phyloP scores from a whole-genome alignment of 2,329 filamentous ascomycete genomes.

The Penicillium brevicompactum region DNA sequence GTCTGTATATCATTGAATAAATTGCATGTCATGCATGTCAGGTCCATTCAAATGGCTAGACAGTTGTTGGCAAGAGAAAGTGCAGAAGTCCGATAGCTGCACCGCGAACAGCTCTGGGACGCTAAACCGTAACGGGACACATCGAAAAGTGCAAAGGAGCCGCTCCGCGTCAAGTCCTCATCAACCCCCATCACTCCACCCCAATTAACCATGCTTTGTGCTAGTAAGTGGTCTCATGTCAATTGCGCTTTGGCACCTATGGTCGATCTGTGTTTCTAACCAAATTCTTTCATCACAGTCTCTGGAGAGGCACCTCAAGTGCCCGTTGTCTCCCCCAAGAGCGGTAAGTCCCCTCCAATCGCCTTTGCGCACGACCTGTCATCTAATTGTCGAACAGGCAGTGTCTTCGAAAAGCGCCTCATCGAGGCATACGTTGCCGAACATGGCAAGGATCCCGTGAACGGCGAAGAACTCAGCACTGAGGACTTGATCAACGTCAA shows the following conservation, averaged over 20 bases:
- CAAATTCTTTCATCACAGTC: constrained; percentile 57
- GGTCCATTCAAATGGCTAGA: background rate
- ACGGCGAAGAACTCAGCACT: constrained; percentile 76
- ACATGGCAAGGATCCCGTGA: constrained; percentile 88
- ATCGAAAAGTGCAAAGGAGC: constrained; percentile 42
- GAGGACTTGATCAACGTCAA: constrained; percentile 90
- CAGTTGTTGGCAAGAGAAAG: background rate
- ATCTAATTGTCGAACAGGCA: constrained; percentile 58
- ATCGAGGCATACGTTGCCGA: constrained; percentile 95
- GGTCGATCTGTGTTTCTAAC: constrained; percentile 17
- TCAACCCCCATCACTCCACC: constrained; percentile 23
- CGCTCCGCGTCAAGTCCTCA: constrained; percentile 32
- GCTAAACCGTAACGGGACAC: constrained; percentile 37
- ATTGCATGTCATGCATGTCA: constrained; percentile 11
- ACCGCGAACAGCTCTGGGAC: constrained; percentile 28
- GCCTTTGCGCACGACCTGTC: constrained; percentile 9
- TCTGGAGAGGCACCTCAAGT: constrained; percentile 95
- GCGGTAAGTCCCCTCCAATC: constrained; percentile 61
- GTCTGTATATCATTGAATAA: constrained; percentile 1
- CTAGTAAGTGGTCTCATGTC: constrained; percentile 56
- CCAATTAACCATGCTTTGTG: constrained; percentile 58
- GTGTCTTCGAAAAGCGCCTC: constrained; percentile 90
- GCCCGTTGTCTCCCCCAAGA: constrained; percentile 93
- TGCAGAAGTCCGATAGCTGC: background rate
- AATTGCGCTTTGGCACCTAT: constrained; percentile 10